Percentiles rank a stretch among this genome's conserved stretches.
Conservation (phyloP, 2,329 filamentous ascomycete genomes). For the Paecilomyces formosus region DNA sequence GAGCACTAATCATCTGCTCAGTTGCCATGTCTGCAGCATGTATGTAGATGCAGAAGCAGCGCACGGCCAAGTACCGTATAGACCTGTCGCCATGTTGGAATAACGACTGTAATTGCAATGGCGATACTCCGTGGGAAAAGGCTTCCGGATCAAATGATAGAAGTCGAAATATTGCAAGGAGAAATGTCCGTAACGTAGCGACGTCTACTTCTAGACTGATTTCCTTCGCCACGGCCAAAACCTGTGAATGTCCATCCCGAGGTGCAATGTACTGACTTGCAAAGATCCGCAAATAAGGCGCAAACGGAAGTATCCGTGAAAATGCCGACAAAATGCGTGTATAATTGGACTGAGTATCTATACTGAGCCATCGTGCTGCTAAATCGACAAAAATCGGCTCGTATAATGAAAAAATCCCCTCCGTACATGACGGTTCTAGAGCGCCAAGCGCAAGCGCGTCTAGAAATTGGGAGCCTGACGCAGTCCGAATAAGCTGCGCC, state of each 20-base stretch:
- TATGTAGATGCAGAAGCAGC: slow-evolving; percentile 72
- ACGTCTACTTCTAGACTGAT: slow-evolving; percentile 28
- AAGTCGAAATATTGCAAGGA: slow-evolving; percentile 71
- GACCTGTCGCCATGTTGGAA: slow-evolving; percentile 52
- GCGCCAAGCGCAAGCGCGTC: slow-evolving; percentile 63
- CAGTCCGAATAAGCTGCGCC: slow-evolving; percentile 57
- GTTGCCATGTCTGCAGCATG: slow-evolving; percentile 72
- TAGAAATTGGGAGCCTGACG: slow-evolving; percentile 59
- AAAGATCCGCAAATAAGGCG: slow-evolving; percentile 69
- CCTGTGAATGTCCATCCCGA: slow-evolving; percentile 25
- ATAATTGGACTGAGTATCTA: slow-evolving; percentile 25
- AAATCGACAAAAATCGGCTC: slow-evolving; percentile 72
- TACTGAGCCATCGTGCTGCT: slow-evolving; percentile 65
- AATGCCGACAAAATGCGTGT: slow-evolving; percentile 59
- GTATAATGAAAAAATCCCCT: slow-evolving; percentile 66
- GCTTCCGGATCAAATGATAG: slow-evolving; percentile 65
- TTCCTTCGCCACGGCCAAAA: slow-evolving; percentile 21
- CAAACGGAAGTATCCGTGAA: slow-evolving; percentile 72
- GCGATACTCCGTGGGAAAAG: slow-evolving; percentile 59
- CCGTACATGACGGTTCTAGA: slow-evolving; percentile 62
- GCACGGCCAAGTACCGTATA: slow-evolving; percentile 73
- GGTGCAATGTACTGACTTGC: slow-evolving; percentile 46
- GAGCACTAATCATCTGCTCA: slow-evolving; percentile 60
- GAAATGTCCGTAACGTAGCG: slow-evolving; percentile 34
- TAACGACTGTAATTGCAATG: slow-evolving; percentile 60